phyloP scores from a whole-genome alignment of 352 stramenopile species.

The Pseudoperonospora humuli region DNA sequence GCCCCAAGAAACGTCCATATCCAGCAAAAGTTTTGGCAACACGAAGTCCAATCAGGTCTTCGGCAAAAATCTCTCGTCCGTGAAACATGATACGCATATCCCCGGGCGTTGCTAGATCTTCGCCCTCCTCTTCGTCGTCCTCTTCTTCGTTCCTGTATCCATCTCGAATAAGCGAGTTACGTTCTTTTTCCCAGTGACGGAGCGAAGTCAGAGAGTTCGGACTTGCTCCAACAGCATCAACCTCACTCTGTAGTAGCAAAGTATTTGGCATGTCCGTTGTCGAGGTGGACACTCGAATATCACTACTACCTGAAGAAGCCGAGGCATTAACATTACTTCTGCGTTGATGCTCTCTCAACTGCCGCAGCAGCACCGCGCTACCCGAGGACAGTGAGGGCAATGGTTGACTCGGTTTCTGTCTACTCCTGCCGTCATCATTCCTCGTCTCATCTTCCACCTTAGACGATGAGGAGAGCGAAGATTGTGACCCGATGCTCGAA shows the following conservation, averaged over 20 bases:
- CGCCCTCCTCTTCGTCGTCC: slow-evolving; percentile 9
- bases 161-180: slow-evolving; percentile 10
- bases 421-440: background rate
- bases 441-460: slow-evolving; percentile 1
- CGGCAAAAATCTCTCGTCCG: slow-evolving; percentile 57
- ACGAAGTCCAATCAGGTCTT: slow-evolving; percentile 74
- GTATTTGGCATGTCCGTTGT: background rate
- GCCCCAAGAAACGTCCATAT: slow-evolving; percentile 73
- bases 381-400: slow-evolving; percentile 43
- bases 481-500: slow-evolving; percentile 9
- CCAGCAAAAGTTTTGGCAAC: slow-evolving; percentile 79
- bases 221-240: background rate
- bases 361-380: slow-evolving; percentile 30
- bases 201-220: background rate
- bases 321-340: slow-evolving; percentile 6
- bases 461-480: background rate
- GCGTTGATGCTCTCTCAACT: slow-evolving; percentile 9
- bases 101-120: slow-evolving; percentile 23
- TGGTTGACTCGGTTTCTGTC: slow-evolving; percentile 3
- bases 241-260: background rate
- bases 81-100: slow-evolving; percentile 68
- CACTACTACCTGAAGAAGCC: background rate
- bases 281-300: background rate
- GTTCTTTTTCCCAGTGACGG: slow-evolving; percentile 22
- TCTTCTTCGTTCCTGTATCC: slow-evolving; percentile 23